phyloP scores from a whole-genome alignment of 257 asterid genomes.

The Osmanthus fragrans region DNA sequence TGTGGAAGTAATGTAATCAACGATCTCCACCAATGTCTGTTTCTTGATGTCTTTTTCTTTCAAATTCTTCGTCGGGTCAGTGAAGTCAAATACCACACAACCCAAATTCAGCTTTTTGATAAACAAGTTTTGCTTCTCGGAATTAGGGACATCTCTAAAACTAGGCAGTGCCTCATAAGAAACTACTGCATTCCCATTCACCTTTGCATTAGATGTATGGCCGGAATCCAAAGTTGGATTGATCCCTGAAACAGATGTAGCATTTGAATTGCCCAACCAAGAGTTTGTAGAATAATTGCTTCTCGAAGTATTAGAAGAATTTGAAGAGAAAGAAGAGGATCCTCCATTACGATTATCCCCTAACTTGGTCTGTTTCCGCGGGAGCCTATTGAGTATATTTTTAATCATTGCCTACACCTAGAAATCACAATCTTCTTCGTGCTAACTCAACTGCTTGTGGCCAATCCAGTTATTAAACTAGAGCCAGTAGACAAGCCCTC shows the following conservation, averaged over 20 bases:
- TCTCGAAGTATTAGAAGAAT: slow-evolving; percentile 32
- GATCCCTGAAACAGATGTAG: slow-evolving; percentile 18
- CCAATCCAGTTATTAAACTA: slow-evolving; percentile 2
- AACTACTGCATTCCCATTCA: slow-evolving; percentile 10
- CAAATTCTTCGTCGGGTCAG: background rate
- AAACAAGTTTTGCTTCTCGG: slow-evolving; percentile 1
- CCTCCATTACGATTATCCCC: slow-evolving; percentile 43
- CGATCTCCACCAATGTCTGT: slow-evolving; percentile 1
- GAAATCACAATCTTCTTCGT: slow-evolving; percentile 17
- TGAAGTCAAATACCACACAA: background rate
- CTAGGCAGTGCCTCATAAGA: slow-evolving; percentile 4
- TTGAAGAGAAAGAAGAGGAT: slow-evolving; percentile 25
- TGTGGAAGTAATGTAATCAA: background rate
- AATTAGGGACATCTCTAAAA: background rate
- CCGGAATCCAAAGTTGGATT: slow-evolving; percentile 26
- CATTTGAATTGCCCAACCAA: slow-evolving; percentile 25
- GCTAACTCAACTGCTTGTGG: background rate
- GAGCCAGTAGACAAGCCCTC: background rate
- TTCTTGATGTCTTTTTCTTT: background rate
- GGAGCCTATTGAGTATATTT: slow-evolving; percentile 46
- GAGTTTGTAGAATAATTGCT: slow-evolving; percentile 29
- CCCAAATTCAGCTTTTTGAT: slow-evolving; percentile 8
- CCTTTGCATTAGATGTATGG: slow-evolving; percentile 25
- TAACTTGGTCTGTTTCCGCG: slow-evolving; percentile 40
- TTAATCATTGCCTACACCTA: slow-evolving; percentile 36